Conservation (phyloP, 108 stramenopile species). For the Cyclotella sp. region DNA sequence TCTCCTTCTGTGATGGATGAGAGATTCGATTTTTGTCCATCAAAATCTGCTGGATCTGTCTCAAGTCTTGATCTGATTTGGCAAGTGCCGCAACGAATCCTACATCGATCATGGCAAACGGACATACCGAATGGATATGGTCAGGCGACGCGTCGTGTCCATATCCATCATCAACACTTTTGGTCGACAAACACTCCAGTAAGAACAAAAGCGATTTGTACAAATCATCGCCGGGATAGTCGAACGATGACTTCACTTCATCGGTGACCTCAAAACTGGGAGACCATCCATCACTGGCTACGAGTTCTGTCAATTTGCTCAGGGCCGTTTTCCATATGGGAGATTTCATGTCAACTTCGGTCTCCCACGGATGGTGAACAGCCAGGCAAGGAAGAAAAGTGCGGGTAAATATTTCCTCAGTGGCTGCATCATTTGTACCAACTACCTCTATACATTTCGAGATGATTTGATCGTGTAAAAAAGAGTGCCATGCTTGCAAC, state of each 20-base stretch:
- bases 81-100: constrained; percentile 58
- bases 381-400: constrained; percentile 23
- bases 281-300: constrained; percentile 29
- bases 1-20: constrained; percentile 13
- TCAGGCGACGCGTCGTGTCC: constrained; percentile 8
- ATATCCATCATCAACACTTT: constrained; percentile 7
- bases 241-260: constrained; percentile 46
- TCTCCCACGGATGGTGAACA: constrained; percentile 64
- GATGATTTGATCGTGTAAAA: constrained; percentile 30
- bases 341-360: constrained; percentile 45
- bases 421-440: neutral
- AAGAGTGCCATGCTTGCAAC: constrained; percentile 41
- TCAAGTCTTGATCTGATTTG: constrained; percentile 51
- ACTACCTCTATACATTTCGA: constrained; percentile 25
- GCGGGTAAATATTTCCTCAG: neutral
- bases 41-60: constrained; percentile 49
- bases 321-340: constrained; percentile 45
- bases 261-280: constrained; percentile 38
- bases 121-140: constrained; percentile 28
- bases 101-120: constrained; percentile 63
- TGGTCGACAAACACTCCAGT: constrained; percentile 39
- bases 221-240: constrained; percentile 49
- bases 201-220: constrained; percentile 58
- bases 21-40: constrained; percentile 34
- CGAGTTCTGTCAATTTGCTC: constrained; percentile 29